Conservation (phyloP, 225 moss, liverwort and hornwort genomes). For the Marchantia polymorpha region DNA sequence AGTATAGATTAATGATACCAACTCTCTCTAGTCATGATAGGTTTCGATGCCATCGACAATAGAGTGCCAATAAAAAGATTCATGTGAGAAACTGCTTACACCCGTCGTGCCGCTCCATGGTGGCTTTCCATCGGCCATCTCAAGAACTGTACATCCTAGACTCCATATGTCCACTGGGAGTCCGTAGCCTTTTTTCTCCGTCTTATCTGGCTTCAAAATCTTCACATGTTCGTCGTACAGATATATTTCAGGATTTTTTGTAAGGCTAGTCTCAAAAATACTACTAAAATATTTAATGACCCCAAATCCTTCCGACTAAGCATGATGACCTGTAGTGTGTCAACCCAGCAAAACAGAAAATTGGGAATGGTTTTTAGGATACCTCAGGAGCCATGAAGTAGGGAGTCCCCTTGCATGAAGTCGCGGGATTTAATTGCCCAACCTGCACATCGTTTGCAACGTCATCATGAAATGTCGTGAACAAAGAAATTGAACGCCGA, state of each 20-base stretch:
- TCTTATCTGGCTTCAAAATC: constrained; percentile 47
- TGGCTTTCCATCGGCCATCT: constrained; percentile 89
- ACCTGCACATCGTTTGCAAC: constrained; percentile 47
- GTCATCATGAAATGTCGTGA: not conserved
- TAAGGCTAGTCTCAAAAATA: too few relatives aligned
- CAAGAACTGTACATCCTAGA: constrained; percentile 82
- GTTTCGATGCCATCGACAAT: not conserved
- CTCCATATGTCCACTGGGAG: constrained; percentile 93
- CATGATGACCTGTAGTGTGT: not conserved
- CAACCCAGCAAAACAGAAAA: not conserved
- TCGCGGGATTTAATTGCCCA: constrained; percentile 52
- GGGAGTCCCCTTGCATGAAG: constrained; percentile 77
- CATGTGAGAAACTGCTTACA: constrained; percentile 29
- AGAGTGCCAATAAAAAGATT: not conserved
- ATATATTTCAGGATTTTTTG: too few relatives aligned
- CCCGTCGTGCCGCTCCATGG: constrained; percentile 56
- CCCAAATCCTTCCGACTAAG: too few relatives aligned
- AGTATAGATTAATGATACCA: not conserved
- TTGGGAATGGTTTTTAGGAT: not conserved
- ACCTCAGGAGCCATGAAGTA: constrained; percentile 99
- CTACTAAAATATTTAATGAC: too few relatives aligned
- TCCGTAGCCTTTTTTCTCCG: constrained; percentile 54
- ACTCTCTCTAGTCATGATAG: not conserved
- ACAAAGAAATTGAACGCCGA: not conserved
- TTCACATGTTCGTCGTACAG: constrained; percentile 10